Conservation (phyloP, 192 early-diverging fungal species). For the Entomortierella beljakovae region DNA sequence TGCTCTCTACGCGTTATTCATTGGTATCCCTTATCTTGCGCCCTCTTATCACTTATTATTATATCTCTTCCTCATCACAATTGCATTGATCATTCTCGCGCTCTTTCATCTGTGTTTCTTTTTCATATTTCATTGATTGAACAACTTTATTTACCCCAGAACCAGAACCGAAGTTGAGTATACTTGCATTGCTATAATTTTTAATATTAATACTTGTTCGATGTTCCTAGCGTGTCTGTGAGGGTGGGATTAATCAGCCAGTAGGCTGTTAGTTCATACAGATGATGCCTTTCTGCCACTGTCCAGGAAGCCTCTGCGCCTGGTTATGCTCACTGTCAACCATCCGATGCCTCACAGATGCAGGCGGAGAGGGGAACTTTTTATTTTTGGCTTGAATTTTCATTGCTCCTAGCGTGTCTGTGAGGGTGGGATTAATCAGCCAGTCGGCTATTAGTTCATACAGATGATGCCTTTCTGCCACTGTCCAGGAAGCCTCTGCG, state of each 20-base stretch:
- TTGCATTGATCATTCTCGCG: too few relatives aligned
- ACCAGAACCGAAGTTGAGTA: background rate
- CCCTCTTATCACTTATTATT: too few relatives aligned
- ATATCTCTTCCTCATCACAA: too few relatives aligned
- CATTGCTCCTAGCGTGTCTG: background rate
- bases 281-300: background rate
- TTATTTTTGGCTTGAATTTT: background rate
- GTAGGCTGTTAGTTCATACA: background rate
- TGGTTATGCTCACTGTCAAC: too few relatives aligned
- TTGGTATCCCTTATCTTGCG: too few relatives aligned
- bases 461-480: conserved; percentile 3
- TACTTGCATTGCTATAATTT: background rate
- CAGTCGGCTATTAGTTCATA: background rate
- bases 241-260: conserved; percentile 3
- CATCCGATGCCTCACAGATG: background rate
- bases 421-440: conserved; percentile 1
- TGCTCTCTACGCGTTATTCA: too few relatives aligned
- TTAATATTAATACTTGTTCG: background rate
- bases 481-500: conserved; percentile 2
- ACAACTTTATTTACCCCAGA: too few relatives aligned
- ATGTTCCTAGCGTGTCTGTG: conserved; percentile 3
- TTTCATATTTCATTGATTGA: too few relatives aligned
- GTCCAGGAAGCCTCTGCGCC: background rate
- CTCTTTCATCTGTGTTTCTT: too few relatives aligned
- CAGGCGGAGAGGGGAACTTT: background rate